Evolutionary conservation across 768 basidiomycete species (phyloP).

Genomic region (Boletales sp.): DNA sequence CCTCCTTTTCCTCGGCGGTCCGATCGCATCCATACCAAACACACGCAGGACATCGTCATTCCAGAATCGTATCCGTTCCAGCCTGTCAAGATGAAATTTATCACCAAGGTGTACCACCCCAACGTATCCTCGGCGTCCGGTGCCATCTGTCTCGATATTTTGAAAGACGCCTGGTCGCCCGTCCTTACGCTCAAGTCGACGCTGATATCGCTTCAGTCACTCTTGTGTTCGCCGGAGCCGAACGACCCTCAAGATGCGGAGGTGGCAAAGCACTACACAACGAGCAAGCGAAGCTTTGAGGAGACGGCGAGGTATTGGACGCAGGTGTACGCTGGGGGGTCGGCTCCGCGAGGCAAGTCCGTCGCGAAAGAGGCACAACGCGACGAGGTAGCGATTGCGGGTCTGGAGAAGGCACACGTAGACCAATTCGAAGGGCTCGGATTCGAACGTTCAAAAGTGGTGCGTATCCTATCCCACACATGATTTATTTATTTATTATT

Average conservation of each 20-base stretch:
- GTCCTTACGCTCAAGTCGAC: slow-evolving; percentile 96
- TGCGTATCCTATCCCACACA: slow-evolving; percentile 40
- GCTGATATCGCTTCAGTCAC: slow-evolving; percentile 88
- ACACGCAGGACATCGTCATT: slow-evolving; percentile 78
- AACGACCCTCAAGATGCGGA: slow-evolving; percentile 98
- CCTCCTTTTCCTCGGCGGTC: slow-evolving; percentile 3
- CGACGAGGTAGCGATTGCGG: slow-evolving; percentile 64
- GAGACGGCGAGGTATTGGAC: slow-evolving; percentile 95
- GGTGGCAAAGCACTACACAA: slow-evolving; percentile 95
- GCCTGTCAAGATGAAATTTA: slow-evolving; percentile 98
- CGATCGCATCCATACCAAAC: slow-evolving; percentile 2
- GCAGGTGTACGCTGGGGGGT: slow-evolving; percentile 82
- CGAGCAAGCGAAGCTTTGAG: slow-evolving; percentile 82
- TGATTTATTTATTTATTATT: background rate
- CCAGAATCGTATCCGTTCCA: slow-evolving; percentile 91
- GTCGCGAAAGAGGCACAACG: slow-evolving; percentile 29
- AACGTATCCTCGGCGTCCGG: slow-evolving; percentile 93
- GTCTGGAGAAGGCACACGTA: slow-evolving; percentile 80
- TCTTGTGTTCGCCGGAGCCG: slow-evolving; percentile 91
- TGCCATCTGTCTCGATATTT: slow-evolving; percentile 89
- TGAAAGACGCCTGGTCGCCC: slow-evolving; percentile 89
- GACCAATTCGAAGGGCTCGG: slow-evolving; percentile 81
- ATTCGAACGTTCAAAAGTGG: slow-evolving; percentile 80
- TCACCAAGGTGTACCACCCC: slow-evolving; percentile 95
- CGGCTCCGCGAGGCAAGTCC: slow-evolving; percentile 42